Conservation (phyloP, 2,329 filamentous ascomycete genomes). For the Botrytis tulipae region DNA sequence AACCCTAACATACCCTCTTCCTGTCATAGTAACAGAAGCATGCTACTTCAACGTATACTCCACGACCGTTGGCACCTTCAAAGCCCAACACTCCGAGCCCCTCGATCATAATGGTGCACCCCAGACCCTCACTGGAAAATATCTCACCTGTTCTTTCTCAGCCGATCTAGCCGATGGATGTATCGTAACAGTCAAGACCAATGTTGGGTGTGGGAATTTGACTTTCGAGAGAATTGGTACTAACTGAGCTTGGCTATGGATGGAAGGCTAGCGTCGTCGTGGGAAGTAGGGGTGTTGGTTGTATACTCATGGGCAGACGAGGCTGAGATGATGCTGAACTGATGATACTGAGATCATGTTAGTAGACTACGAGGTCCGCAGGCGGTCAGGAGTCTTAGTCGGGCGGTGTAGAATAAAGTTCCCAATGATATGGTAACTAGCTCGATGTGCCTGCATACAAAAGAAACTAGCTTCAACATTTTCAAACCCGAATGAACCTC, state of each 20-base stretch:
- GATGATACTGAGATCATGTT: neutral
- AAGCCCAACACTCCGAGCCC: neutral
- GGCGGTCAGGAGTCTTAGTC: neutral
- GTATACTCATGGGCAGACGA: neutral
- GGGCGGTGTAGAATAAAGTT: neutral
- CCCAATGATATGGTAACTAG: neutral
- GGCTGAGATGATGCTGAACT: neutral
- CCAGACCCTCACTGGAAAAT: neutral
- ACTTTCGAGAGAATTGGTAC: conserved; percentile 1
- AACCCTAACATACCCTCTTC: neutral
- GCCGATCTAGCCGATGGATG: neutral
- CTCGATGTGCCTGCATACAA: neutral
- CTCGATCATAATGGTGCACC: neutral
- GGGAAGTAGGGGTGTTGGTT: neutral
- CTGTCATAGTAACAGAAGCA: neutral
- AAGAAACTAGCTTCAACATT: neutral
- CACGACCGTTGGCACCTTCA: neutral
- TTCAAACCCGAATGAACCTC: neutral
- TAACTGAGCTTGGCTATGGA: neutral
- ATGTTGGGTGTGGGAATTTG: neutral
- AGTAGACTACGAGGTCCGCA: neutral
- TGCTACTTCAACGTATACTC: neutral
- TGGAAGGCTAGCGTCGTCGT: neutral
- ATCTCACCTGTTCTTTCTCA: neutral
- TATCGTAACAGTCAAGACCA: neutral